Evolutionary conservation across 345 rosid species (phyloP).

Genomic region (Populus simonii): DNA sequence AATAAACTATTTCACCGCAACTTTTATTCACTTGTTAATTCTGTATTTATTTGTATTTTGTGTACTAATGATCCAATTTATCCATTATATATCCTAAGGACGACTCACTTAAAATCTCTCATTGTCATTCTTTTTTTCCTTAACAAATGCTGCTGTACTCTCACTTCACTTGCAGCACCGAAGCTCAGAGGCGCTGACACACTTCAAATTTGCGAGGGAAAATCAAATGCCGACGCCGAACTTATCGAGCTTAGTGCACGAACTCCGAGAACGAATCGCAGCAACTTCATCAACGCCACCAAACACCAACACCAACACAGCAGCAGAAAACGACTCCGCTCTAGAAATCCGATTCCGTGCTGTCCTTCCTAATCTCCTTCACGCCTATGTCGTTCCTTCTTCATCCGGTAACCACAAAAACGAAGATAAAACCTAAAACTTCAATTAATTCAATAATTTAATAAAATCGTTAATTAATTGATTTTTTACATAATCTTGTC

Average conservation of each 20-base stretch:
- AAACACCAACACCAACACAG: conserved; percentile 25
- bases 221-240: conserved; percentile 23
- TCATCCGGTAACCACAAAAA: conserved; percentile 44
- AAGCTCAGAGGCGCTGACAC: background rate
- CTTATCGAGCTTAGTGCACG: conserved; percentile 73
- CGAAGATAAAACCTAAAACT: background rate
- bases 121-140: too few species aligned
- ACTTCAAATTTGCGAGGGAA: conserved; percentile 38
- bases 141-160: too few species aligned
- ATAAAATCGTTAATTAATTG: background rate
- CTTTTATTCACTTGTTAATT: too few species aligned
- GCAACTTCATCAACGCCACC: conserved; percentile 61
- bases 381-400: conserved; percentile 72
- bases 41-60: too few species aligned
- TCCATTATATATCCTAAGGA: too few species aligned
- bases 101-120: too few species aligned
- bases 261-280: conserved; percentile 79
- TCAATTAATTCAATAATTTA: background rate
- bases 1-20: too few species aligned
- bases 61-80: too few species aligned
- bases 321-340: conserved; percentile 41
- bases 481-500: conserved; percentile 7
- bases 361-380: conserved; percentile 74
- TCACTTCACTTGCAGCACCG: too few species aligned
- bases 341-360: conserved; percentile 64